Conservation (phyloP, 768 basidiomycete genomes). For the Hydnomerulius pinastri region DNA sequence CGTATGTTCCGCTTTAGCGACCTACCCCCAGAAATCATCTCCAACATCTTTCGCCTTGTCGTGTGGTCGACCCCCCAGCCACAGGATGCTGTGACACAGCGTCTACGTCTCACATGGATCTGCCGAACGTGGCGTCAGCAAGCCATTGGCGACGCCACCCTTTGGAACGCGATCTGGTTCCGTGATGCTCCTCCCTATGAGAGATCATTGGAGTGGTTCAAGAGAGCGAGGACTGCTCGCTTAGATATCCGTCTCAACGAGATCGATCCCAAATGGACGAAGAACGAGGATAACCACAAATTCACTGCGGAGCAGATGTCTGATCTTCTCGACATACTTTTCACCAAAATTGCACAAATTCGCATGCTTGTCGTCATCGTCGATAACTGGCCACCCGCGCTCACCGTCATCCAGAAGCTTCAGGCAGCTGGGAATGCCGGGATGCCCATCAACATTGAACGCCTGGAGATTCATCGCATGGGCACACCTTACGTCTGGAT, state of each 20-base stretch:
- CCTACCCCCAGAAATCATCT: constrained; percentile 66
- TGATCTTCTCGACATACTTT: constrained; percentile 49
- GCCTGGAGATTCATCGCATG: constrained; percentile 64
- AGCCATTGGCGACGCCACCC: constrained; percentile 47
- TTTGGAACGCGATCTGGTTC: constrained; percentile 73
- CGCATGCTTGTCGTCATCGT: constrained; percentile 61
- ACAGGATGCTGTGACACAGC: constrained; percentile 35
- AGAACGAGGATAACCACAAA: constrained; percentile 29
- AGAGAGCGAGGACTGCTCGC: constrained; percentile 53
- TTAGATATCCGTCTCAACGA: constrained; percentile 68
- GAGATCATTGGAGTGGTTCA: constrained; percentile 57
- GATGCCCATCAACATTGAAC: constrained; percentile 49
- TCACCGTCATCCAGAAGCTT: constrained; percentile 53
- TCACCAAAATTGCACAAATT: constrained; percentile 56
- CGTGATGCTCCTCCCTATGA: constrained; percentile 50
- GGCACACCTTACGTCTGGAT: constrained; percentile 49
- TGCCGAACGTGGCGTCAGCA: constrained; percentile 57
- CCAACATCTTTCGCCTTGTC: constrained; percentile 61
- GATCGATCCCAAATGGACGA: constrained; percentile 20
- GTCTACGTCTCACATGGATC: constrained; percentile 57
- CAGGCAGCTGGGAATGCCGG: constrained; percentile 35
- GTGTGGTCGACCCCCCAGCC: constrained; percentile 52
- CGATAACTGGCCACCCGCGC: constrained; percentile 54
- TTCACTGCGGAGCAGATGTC: constrained; percentile 48
- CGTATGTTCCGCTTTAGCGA: constrained; percentile 58